Evolutionary conservation across 2,329 filamentous ascomycete genomes (phyloP).

Genomic region (Talaromyces sp.): DNA sequence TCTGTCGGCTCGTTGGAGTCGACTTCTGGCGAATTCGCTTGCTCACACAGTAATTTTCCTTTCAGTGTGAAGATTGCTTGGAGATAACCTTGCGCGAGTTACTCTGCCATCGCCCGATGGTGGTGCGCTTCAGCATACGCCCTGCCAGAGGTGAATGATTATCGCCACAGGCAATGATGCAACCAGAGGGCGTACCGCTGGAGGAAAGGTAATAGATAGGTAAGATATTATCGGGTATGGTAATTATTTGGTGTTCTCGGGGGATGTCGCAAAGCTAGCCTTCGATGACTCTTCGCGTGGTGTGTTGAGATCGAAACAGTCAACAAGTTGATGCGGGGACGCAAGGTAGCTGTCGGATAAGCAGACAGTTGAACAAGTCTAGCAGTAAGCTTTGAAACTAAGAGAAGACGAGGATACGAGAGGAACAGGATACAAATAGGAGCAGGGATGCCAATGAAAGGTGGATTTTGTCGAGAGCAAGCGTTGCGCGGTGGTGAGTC

Average conservation of each 20-base stretch:
- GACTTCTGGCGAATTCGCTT: background rate
- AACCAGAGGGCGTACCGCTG: background rate
- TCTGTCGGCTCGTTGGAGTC: background rate
- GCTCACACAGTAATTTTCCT: background rate
- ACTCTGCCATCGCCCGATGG: conserved; percentile 11
- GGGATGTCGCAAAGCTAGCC: background rate
- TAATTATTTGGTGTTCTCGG: background rate
- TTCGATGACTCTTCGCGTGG: conserved; percentile 3
- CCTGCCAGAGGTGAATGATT: background rate
- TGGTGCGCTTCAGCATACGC: conserved; percentile 5
- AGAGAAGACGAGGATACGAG: background rate
- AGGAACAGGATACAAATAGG: background rate
- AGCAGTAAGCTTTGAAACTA: background rate
- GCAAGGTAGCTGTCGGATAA: conserved; percentile 1
- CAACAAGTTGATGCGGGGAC: conserved; percentile 15
- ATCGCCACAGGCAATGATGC: conserved; percentile 11
- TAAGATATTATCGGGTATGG: no score
- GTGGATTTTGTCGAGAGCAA: background rate
- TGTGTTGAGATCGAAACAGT: background rate
- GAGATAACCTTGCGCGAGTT: background rate
- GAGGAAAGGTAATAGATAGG: background rate
- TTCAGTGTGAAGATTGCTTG: background rate
- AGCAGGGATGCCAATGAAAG: background rate
- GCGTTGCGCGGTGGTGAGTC: conserved; percentile 8
- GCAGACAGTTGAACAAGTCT: background rate